Evolutionary conservation across 1,284 basidiomycete species (phyloP), one percentile per base, ranked within the genome.

Genomic region (Microbotryum violaceum): DNA sequence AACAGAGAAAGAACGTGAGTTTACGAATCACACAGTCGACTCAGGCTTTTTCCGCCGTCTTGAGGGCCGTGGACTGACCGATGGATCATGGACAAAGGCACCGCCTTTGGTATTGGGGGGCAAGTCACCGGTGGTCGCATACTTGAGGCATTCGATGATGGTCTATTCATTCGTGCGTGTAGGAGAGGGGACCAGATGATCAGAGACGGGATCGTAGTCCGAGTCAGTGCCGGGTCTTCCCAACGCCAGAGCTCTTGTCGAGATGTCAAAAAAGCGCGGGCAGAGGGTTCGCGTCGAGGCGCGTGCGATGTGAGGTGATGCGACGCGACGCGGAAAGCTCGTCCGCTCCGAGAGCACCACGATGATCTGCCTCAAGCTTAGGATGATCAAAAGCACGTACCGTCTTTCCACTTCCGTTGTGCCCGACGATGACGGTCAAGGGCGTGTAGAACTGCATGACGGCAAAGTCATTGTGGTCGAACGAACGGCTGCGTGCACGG

Each of bases 111-210:
- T 92, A 74, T 97, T 97, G 0, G 96, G 91, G 0, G 96, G 96
- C 70, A 98, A 85, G 75, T 98, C 93, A 42, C 96, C 96, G 0
- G 96, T 98, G 0, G 94, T 97, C 6, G 91, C 91, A 75, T 98
- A 99, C 79, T 98, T 98, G 74, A 98, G 83, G 77, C 94, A 98
- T 79, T 98, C 96, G 76, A 99, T 98, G 74, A 98, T 89, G 2
- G 94, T 98, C 72, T 83, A 69, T 12, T 9, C 45, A 31, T 25
- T 21, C 18, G 7, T 45, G 54, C 16, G 21, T 27, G 31, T 27
- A 23, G 2, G 46, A 27, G 14, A 23, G 27, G 44, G 27, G 2
- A 10, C 56, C 25, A 48, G 25, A 29, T 9, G 23, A 49, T 25
- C 6, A n/a, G 20, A 29, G 20, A 21, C 9, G 6, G 33, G 6